These are phyloP conservation scores for Caloboletus firmus DNA, from an alignment of 1,284 basidiomycete genomes.

Conservation along the genomic window DNA sequence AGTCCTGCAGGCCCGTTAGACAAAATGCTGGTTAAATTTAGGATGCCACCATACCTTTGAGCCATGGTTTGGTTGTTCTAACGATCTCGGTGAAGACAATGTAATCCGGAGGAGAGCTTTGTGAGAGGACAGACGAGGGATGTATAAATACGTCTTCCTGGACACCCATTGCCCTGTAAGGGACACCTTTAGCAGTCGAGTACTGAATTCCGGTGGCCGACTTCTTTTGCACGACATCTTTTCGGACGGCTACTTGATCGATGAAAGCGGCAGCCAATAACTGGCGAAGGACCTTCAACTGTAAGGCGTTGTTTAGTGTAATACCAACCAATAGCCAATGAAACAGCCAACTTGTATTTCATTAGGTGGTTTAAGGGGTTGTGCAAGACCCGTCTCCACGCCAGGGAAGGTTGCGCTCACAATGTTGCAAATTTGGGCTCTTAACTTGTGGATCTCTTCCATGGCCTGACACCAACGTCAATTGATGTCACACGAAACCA, in stretches of 20 bases:
- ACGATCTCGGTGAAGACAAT: slow-evolving; percentile 84
- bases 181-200: slow-evolving; percentile 74
- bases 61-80: slow-evolving; percentile 71
- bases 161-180: slow-evolving; percentile 85
- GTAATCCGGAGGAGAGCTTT: slow-evolving; percentile 79
- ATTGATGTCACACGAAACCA: not conserved
- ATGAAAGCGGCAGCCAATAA: slow-evolving; percentile 89
- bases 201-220: slow-evolving; percentile 65
- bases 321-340: not conserved
- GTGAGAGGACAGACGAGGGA: slow-evolving; percentile 80
- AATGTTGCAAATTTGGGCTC: slow-evolving; percentile 85
- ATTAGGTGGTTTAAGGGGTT: slow-evolving; percentile 69
- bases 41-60: slow-evolving; percentile 63
- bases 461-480: slow-evolving; percentile 68
- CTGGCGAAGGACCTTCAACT: slow-evolving; percentile 92
- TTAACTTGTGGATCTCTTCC: slow-evolving; percentile 99
- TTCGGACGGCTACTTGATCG: slow-evolving; percentile 93
- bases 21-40: not conserved
- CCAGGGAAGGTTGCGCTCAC: slow-evolving; percentile 71
- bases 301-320: slow-evolving; percentile 11
- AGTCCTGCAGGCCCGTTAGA: slow-evolving; percentile 51
- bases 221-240: slow-evolving; percentile 71
- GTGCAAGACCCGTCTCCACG: slow-evolving; percentile 55
- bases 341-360: slow-evolving; percentile 61
- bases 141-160: slow-evolving; percentile 92